Evolutionary conservation across 78 protist genomes (phyloP).

Genomic region (Diacronema lutheri): DNA sequence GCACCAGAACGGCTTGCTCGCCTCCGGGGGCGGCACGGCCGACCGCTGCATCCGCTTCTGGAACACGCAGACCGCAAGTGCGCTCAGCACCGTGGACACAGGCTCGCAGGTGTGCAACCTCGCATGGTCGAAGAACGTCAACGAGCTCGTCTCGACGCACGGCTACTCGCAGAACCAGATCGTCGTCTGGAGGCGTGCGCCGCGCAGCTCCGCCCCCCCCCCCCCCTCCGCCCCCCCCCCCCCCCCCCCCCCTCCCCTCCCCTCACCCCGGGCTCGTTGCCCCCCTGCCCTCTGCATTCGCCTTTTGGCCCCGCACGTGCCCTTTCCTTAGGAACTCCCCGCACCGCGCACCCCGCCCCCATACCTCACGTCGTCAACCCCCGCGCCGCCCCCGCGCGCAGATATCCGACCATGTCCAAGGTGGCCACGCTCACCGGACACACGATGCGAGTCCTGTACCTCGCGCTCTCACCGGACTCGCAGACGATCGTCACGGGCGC

Average conservation of each 20-base stretch:
- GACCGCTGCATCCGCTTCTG: conserved; percentile 56
- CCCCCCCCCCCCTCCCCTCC: too few species aligned
- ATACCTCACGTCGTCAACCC: too few species aligned
- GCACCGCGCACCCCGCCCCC: too few species aligned
- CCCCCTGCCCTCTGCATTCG: too few species aligned
- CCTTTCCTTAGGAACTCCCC: too few species aligned
- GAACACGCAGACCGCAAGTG: conserved; percentile 35
- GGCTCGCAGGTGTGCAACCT: conserved; percentile 51
- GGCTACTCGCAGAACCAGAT: conserved; percentile 52
- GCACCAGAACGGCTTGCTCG: conserved; percentile 32
- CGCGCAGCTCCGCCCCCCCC: too few species aligned
- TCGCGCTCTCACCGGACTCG: conserved; percentile 55
- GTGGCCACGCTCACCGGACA: conserved; percentile 51
- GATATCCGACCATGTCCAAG: neutral
- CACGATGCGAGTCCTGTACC: conserved; percentile 34
- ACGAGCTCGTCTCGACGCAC: conserved; percentile 61
- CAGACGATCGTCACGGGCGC: conserved; percentile 58
- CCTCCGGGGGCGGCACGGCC: conserved; percentile 61
- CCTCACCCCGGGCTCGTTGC: too few species aligned
- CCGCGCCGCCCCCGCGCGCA: too few species aligned
- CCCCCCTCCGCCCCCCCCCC: too few species aligned
- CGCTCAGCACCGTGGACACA: conserved; percentile 36
- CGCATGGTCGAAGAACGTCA: conserved; percentile 36
- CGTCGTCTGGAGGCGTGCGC: conserved; percentile 7
- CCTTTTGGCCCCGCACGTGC: too few species aligned